Evolutionary conservation across 1,284 basidiomycete genomes (phyloP), one percentile per base, ranked within the genome.

Genomic region (Garcileccinum viscosum): DNA sequence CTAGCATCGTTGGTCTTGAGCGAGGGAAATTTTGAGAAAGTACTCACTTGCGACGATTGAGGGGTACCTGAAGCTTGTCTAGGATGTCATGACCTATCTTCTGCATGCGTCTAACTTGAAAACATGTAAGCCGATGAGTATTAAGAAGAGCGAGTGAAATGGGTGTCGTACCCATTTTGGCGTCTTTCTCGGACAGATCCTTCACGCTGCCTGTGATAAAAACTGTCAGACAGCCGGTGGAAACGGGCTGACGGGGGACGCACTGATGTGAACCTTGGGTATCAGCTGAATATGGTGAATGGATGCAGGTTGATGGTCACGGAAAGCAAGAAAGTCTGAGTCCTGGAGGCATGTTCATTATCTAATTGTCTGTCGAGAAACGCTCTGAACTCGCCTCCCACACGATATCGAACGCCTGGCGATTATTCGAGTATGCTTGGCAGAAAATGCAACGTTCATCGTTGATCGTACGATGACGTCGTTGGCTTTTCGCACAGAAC

Each of bases 41-140:
- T 1, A 62, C 74, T 61, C 66, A 91, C 91, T 83, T 86, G 75
- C 87, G 86, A 59, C 80, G 76, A 30, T 77, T 67, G 5, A 71
- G 73, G 24, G 83, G 82, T 32, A 88, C 80, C 11, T 81, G 76
- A 32, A 85, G 75, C n/a, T 78, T 78, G 73, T 89, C 87, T 53
- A 92, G 81, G 66, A 88, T 78, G 58, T 77, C 74, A 60, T 87
- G 78, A 4, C 90, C 93, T 42, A 93, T 85, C 8, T 75, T 75
- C 72, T 86, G 82, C 92, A 95, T 93, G 19, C 82, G 80, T 91
- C 92, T 74, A 8, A 79, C 77, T 80, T 47, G 61, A 30, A 40
- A 6, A 17, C 2, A 11, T n/a, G n/a, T n/a, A n/a, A n/a, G n/a
- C 44, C n/a, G 15, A 24, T 67, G 32, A 72, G 53, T 35, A 60